These are phyloP conservation scores for Avena eriantha DNA, from an alignment of 176 grass and related monocot genomes.

Conservation along the genomic window DNA sequence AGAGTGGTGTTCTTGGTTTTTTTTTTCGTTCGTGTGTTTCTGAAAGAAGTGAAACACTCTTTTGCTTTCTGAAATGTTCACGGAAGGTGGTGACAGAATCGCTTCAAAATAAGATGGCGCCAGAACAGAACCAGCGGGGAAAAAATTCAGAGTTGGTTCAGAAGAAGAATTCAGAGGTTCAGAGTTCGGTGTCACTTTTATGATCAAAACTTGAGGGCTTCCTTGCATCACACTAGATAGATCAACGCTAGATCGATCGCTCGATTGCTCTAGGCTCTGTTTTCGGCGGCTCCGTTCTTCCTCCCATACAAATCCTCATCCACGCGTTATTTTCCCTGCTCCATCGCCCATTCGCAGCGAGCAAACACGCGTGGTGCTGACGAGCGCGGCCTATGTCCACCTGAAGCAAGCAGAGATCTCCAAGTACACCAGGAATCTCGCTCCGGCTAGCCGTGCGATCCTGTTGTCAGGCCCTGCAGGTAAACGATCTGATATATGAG, in stretches of 20 bases:
- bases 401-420: slow-evolving; percentile 93
- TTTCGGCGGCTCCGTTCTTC: background rate
- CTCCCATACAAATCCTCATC: background rate
- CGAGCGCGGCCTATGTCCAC: slow-evolving; percentile 91
- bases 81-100: slow-evolving; percentile 2
- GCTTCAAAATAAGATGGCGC: background rate
- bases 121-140: background rate
- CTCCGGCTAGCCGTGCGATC: slow-evolving; percentile 89
- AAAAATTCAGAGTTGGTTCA: background rate
- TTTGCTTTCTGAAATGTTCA: background rate
- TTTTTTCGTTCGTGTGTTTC: background rate
- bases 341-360: slow-evolving; percentile 57
- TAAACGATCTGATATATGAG: slow-evolving; percentile 32
- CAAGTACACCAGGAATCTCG: slow-evolving; percentile 85
- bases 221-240: background rate
- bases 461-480: slow-evolving; percentile 90
- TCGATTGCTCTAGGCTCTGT: background rate
- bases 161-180: background rate
- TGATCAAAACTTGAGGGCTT: background rate
- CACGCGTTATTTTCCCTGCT: background rate
- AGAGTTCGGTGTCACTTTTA: background rate
- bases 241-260: background rate
- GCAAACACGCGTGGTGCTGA: slow-evolving; percentile 84
- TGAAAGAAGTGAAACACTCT: background rate
- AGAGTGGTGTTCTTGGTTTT: background rate